These are phyloP conservation scores for Garcileccinum viscosum DNA, from an alignment of 1,284 basidiomycete genomes.

Conservation along the genomic window DNA sequence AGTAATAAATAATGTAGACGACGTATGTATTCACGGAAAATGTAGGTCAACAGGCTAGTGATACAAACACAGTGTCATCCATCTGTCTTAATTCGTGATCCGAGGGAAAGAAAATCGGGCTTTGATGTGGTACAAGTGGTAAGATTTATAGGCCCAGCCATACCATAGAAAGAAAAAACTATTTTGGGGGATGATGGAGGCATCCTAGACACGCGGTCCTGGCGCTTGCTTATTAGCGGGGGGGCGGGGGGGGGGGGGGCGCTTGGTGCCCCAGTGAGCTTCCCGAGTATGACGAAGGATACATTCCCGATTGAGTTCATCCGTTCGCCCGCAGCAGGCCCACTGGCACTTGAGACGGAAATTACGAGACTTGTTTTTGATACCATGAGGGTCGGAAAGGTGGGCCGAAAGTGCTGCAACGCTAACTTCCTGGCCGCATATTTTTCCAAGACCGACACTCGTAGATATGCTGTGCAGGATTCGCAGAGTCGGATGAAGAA, in stretches of 20 bases:
- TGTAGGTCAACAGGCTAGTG: background rate
- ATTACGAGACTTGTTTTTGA: background rate
- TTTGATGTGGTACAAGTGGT: too few relatives aligned
- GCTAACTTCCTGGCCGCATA: background rate
- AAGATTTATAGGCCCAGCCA: background rate
- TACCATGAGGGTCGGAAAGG: background rate
- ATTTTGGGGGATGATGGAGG: background rate
- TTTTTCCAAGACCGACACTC: background rate
- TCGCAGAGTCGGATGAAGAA: background rate
- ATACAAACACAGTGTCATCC: background rate
- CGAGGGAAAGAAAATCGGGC: background rate
- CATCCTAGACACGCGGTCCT: background rate
- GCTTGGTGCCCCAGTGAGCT: background rate
- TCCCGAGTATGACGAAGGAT: background rate
- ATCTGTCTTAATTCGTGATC: background rate
- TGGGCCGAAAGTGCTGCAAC: background rate
- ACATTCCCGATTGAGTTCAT: background rate
- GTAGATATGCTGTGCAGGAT: background rate
- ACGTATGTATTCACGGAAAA: background rate
- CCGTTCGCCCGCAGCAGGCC: background rate
- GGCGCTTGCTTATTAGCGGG: background rate
- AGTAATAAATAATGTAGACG: background rate
- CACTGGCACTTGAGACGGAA: background rate
- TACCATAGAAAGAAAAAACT: background rate
- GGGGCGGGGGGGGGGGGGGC: too few relatives aligned